Evolutionary conservation across 2,329 filamentous ascomycete genomes (phyloP).

Genomic region (Plectosphaerella cucumerina): DNA sequence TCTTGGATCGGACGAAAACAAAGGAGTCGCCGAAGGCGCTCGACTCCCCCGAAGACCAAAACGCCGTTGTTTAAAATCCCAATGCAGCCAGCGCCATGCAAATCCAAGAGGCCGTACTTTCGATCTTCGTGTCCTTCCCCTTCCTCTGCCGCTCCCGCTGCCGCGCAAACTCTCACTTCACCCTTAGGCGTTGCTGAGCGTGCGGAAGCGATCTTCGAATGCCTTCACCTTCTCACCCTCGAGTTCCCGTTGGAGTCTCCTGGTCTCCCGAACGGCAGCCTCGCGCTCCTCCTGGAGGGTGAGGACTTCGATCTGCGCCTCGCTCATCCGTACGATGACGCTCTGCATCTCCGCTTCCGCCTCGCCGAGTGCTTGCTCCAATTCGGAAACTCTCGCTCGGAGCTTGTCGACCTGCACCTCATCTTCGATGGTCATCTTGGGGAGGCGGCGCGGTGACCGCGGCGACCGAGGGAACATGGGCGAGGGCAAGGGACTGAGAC

Average conservation of each 20-base stretch:
- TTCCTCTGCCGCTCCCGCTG: background rate
- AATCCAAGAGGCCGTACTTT: background rate
- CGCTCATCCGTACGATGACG: slow-evolving; percentile 75
- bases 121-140: background rate
- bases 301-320: slow-evolving; percentile 77
- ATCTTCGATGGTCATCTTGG: slow-evolving; percentile 65
- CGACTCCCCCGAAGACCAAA: background rate
- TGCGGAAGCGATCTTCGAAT: slow-evolving; percentile 32
- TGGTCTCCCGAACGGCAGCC: slow-evolving; percentile 68
- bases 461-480: slow-evolving; percentile 28
- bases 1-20: background rate
- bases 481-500: slow-evolving; percentile 29
- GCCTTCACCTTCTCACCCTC: slow-evolving; percentile 57
- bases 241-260: slow-evolving; percentile 63
- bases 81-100: background rate
- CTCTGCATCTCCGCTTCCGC: slow-evolving; percentile 75
- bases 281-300: slow-evolving; percentile 74
- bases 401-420: slow-evolving; percentile 71
- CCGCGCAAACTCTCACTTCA: background rate
- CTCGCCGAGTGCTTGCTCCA: slow-evolving; percentile 65
- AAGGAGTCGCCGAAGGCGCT: background rate
- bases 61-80: background rate
- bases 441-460: slow-evolving; percentile 44
- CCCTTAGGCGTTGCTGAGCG: slow-evolving; percentile 18
- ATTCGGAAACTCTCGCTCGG: slow-evolving; percentile 73